Base-by-base conservation (phyloP, 1,284 basidiomycete species). In the Albatrellus sp. region DNA sequence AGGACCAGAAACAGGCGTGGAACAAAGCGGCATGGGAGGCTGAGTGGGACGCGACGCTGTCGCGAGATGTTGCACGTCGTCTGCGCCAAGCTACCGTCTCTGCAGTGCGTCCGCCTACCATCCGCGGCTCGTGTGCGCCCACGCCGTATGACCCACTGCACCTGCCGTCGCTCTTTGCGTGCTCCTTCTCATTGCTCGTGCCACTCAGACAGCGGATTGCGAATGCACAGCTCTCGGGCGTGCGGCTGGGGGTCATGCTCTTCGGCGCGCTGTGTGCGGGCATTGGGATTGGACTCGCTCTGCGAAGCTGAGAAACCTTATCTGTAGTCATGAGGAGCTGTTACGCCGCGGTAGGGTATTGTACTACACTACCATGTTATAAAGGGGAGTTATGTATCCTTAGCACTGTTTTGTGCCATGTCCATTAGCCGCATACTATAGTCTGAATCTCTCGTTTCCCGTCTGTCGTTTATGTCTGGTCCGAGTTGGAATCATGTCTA, bases 1-100 rank as follows among this genome's bases (percentile, higher is more conserved):
- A 36, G 10, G 17, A 19, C 40, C 5, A 13, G 29, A n/a, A n/a
- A 4, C 28, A 28, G 13, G 2, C 51, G 13, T 80, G 75, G 76
- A 68, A 70, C 54, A 78, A 76, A 59, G 65, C 64, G 12, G 66
- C 61, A 43, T 80, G 78, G 77, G 77, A 80, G 53, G 65, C 70
- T 2, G 72, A 80, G 50, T 81, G 77, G 75, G 73, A 75, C 51
- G 58, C 59, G 16, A 62, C 60, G 39, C 60, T 82, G 13, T 80
- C 77, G 10, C 63, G 66, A 35, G 75, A 80, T 46, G 75, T 79
- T 31, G 71, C 75, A 5, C 58, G 61, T 36, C 61, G 70, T 12
- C 46, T 66, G 46, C 61, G 67, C 30, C 48, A 47, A 14, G 37
- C 14, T 43, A 55, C 46, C 24, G 16, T 56, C 52, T 37, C 50